phyloP scores from a whole-genome alignment of 2,329 filamentous ascomycete species.

The Aspergillus pseudoglaucus region DNA sequence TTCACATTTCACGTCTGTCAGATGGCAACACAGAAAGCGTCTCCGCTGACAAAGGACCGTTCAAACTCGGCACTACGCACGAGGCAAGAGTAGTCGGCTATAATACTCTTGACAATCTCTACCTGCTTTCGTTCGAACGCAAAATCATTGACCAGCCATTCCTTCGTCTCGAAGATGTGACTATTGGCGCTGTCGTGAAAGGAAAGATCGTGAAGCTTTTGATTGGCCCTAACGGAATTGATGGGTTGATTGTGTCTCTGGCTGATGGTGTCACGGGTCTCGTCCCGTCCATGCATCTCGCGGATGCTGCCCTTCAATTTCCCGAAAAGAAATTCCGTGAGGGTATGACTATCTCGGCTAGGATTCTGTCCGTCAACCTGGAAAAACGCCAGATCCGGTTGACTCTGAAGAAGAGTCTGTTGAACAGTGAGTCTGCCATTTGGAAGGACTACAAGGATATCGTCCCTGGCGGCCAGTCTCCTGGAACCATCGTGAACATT shows the following conservation, averaged over 20 bases:
- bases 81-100: slow-evolving; percentile 78
- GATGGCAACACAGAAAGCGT: slow-evolving; percentile 84
- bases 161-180: slow-evolving; percentile 84
- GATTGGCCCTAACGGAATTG: slow-evolving; percentile 68
- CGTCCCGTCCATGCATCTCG: slow-evolving; percentile 79
- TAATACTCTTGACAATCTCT: slow-evolving; percentile 79
- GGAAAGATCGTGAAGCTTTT: slow-evolving; percentile 80
- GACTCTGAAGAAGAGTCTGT: slow-evolving; percentile 87
- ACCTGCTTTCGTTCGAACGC: slow-evolving; percentile 76
- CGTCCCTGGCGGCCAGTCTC: slow-evolving; percentile 66
- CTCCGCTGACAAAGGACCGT: slow-evolving; percentile 68
- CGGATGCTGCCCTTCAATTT: slow-evolving; percentile 80
- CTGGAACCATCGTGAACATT: slow-evolving; percentile 81
- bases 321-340: slow-evolving; percentile 95
- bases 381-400: slow-evolving; percentile 73
- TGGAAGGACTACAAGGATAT: slow-evolving; percentile 74
- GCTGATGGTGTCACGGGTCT: slow-evolving; percentile 84
- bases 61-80: slow-evolving; percentile 71
- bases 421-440: slow-evolving; percentile 78
- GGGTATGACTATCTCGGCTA: slow-evolving; percentile 73
- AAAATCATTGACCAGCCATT: slow-evolving; percentile 80
- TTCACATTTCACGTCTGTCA: slow-evolving; percentile 87
- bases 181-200: slow-evolving; percentile 71
- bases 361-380: slow-evolving; percentile 73
- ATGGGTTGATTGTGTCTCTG: slow-evolving; percentile 73